phyloP scores from a whole-genome alignment of 371 early-diverging fungal species.

The Mortierella sp. region DNA sequence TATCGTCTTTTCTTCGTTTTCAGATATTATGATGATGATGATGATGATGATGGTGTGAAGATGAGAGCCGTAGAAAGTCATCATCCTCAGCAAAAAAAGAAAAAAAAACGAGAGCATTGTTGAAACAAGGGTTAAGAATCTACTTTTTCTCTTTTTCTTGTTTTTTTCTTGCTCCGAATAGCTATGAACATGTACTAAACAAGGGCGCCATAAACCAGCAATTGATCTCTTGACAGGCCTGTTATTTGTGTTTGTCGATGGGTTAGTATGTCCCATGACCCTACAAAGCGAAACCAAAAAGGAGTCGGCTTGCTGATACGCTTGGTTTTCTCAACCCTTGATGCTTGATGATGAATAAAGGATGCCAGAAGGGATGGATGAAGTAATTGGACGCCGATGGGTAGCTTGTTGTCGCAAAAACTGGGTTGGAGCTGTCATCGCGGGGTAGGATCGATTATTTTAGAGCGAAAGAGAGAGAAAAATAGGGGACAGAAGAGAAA shows the following conservation, averaged over 20 bases:
- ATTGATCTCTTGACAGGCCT: slow-evolving; percentile 8
- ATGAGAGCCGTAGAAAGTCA: slow-evolving; percentile 9
- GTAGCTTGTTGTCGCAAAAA: not conserved
- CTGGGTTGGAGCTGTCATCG: not conserved
- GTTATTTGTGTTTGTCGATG: not conserved
- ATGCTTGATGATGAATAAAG: not conserved
- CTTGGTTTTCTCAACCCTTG: not conserved
- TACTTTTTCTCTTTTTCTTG: not conserved
- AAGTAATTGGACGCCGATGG: not conserved
- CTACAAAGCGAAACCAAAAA: slow-evolving; percentile 1
- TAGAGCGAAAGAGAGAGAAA: not conserved
- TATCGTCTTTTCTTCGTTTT: not conserved
- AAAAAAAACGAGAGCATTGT: not conserved
- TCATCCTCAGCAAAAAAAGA: not conserved
- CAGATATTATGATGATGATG: not conserved
- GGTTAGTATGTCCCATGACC: not conserved
- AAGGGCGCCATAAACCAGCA: no score
- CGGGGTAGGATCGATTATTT: not conserved
- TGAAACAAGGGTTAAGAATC: not conserved
- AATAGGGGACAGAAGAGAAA: not conserved
- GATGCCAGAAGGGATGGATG: not conserved
- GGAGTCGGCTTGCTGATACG: not conserved
- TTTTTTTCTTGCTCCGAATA: slow-evolving; percentile 4
- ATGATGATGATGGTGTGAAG: not conserved
- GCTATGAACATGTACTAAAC: not conserved